Evolutionary conservation across 2,329 filamentous ascomycete genomes (phyloP).

Genomic region (Sporothrix euskadiensis): DNA sequence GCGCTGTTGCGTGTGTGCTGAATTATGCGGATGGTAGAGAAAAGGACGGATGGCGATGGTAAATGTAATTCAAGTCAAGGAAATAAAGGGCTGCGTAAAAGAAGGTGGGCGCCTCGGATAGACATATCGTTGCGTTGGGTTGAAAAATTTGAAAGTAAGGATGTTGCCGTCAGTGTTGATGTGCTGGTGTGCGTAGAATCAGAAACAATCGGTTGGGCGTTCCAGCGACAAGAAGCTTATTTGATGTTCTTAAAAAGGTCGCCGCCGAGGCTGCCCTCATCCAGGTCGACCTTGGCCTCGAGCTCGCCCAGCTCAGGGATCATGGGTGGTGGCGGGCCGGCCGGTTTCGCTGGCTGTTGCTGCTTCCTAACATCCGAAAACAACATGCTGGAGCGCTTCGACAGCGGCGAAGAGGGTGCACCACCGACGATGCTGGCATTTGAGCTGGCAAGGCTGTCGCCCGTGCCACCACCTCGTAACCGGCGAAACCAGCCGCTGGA

Average conservation of each 20-base stretch:
- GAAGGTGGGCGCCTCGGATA: background rate
- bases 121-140: conserved; percentile 1
- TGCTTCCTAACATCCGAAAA: conserved; percentile 42
- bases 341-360: conserved; percentile 42
- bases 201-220: background rate
- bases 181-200: background rate
- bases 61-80: background rate
- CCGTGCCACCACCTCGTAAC: conserved; percentile 44
- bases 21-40: background rate
- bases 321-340: conserved; percentile 54
- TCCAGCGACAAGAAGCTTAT: background rate
- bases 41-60: background rate
- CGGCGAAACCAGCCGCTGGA: conserved; percentile 61
- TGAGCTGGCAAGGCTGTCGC: conserved; percentile 30
- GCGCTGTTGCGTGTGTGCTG: background rate
- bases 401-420: conserved; percentile 30
- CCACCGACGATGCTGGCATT: conserved; percentile 31
- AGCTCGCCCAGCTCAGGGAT: conserved; percentile 59
- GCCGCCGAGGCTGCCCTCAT: conserved; percentile 49
- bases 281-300: conserved; percentile 50
- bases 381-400: conserved; percentile 48
- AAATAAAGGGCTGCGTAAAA: background rate
- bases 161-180: background rate
- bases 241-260: conserved; percentile 62
- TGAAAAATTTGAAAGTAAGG: background rate